Conservation (phyloP, 108 stramenopile genomes). For the Mediolabrus comicus region DNA sequence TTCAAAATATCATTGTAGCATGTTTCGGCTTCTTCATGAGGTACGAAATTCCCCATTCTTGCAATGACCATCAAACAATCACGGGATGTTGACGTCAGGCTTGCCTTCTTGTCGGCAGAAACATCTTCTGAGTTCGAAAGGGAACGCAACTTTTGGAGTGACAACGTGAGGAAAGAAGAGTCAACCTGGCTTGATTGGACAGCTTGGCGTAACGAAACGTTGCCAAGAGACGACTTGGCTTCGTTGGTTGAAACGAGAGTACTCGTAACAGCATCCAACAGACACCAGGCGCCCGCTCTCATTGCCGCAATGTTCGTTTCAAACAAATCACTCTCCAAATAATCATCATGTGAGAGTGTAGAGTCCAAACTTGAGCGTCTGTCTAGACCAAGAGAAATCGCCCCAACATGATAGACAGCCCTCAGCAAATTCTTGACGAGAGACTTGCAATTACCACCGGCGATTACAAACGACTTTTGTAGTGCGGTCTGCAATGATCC, state of each 20-base stretch:
- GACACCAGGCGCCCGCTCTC: slow-evolving; percentile 68
- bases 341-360: slow-evolving; percentile 11
- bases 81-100: slow-evolving; percentile 27
- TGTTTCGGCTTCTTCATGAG: slow-evolving; percentile 30
- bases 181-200: slow-evolving; percentile 39
- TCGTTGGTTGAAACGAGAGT: slow-evolving; percentile 21
- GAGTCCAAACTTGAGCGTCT: slow-evolving; percentile 7
- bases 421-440: slow-evolving; percentile 37
- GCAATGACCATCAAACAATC: slow-evolving; percentile 55
- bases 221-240: background rate
- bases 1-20: slow-evolving; percentile 29
- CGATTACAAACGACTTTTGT: slow-evolving; percentile 43
- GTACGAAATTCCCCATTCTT: slow-evolving; percentile 50
- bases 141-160: slow-evolving; percentile 54
- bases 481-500: slow-evolving; percentile 61
- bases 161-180: slow-evolving; percentile 46
- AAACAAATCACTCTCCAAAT: slow-evolving; percentile 26
- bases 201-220: slow-evolving; percentile 39
- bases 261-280: slow-evolving; percentile 66
- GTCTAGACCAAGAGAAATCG: slow-evolving; percentile 33
- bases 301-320: slow-evolving; percentile 8
- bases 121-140: slow-evolving; percentile 23
- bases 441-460: slow-evolving; percentile 30
- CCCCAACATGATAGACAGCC: slow-evolving; percentile 28
- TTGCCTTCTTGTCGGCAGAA: slow-evolving; percentile 15